Conservation (phyloP, 202 grass and related monocot species). For the Saccharum hybrid region DNA sequence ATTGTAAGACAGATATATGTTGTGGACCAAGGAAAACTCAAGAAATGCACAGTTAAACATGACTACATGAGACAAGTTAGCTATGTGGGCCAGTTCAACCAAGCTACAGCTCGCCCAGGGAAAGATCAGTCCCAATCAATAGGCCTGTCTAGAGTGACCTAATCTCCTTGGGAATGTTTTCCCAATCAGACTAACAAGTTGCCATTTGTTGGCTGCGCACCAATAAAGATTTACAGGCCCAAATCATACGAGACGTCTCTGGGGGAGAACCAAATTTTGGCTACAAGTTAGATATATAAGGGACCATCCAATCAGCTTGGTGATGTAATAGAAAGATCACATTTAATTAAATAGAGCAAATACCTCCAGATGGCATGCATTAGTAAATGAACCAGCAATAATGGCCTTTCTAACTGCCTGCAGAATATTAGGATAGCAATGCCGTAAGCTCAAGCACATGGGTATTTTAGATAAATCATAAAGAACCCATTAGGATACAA, state of each 20-base stretch:
- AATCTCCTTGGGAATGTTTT: not conserved
- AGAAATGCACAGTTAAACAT: not conserved
- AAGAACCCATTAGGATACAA: slow-evolving; percentile 11
- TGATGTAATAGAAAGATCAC: not conserved
- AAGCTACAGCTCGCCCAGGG: not conserved
- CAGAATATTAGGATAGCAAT: slow-evolving; percentile 37
- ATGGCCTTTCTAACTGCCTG: slow-evolving; percentile 86
- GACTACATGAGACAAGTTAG: not conserved
- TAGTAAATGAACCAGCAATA: slow-evolving; percentile 87
- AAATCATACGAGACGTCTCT: slow-evolving; percentile 2
- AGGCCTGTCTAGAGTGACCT: slow-evolving; percentile 10
- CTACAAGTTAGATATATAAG: slow-evolving; percentile 24
- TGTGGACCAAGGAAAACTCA: not conserved
- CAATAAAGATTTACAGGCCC: not conserved
- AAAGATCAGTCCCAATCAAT: not conserved
- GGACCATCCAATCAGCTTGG: slow-evolving; percentile 10
- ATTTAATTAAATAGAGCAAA: slow-evolving; percentile 21
- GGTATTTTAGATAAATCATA: not conserved
- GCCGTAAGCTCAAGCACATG: slow-evolving; percentile 14
- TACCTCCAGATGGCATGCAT: slow-evolving; percentile 92
- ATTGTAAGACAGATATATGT: not conserved
- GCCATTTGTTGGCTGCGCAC: not conserved
- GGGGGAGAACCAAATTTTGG: not conserved
- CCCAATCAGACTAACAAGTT: not conserved
- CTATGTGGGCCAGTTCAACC: not conserved